phyloP scores from a whole-genome alignment of 768 basidiomycete species.

The Termitomyces titanicus region DNA sequence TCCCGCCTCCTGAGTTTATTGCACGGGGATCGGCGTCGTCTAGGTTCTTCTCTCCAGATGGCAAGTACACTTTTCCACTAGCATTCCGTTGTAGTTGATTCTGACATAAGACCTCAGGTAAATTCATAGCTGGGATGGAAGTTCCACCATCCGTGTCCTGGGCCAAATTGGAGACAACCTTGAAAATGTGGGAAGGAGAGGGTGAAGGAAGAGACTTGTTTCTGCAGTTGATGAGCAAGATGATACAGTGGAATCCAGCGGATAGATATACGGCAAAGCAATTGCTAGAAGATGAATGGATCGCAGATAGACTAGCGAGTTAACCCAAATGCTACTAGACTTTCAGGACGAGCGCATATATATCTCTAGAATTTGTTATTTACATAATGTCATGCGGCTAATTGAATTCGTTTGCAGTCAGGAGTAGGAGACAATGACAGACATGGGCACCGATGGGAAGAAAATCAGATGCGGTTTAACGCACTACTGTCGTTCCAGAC shows the following conservation, averaged over 20 bases:
- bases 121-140: neutral
- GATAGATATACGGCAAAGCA: neutral
- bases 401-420: too few species aligned
- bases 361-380: too few species aligned
- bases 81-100: neutral
- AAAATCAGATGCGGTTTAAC: too few species aligned
- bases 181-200: neutral
- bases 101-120: neutral
- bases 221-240: constrained; percentile 2
- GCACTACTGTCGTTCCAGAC: too few species aligned
- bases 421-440: too few species aligned
- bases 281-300: constrained; percentile 1
- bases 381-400: too few species aligned
- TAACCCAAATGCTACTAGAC: too few species aligned
- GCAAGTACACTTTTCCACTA: neutral
- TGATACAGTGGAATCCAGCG: constrained; percentile 6
- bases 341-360: too few species aligned
- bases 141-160: neutral
- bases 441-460: too few species aligned
- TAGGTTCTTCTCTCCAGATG: neutral
- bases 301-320: neutral
- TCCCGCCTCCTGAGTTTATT: constrained; percentile 2
- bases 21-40: neutral
- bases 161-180: neutral
- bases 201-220: constrained; percentile 2